Evolutionary conservation across 2,329 filamentous ascomycete genomes (phyloP).

Genomic region (Alternaria panax): DNA sequence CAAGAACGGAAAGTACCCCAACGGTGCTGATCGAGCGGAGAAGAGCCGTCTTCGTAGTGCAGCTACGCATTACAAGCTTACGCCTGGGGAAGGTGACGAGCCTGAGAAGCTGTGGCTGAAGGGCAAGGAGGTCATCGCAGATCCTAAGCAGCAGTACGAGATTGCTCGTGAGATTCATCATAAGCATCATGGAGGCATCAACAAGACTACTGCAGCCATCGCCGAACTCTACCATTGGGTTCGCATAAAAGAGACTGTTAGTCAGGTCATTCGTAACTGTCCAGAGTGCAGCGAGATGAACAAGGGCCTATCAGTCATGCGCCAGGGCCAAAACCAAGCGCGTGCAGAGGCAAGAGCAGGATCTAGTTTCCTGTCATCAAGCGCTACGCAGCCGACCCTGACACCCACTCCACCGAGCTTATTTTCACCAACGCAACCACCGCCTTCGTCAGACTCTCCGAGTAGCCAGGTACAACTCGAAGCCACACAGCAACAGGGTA

Average conservation of each 20-base stretch:
- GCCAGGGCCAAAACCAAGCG: slow-evolving; percentile 28
- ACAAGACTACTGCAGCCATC: slow-evolving; percentile 95
- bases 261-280: slow-evolving; percentile 91
- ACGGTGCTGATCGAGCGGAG: slow-evolving; percentile 90
- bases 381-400: slow-evolving; percentile 12
- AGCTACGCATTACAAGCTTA: slow-evolving; percentile 91
- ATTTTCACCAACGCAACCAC: slow-evolving; percentile 14
- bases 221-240: slow-evolving; percentile 97
- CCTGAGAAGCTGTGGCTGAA: slow-evolving; percentile 84
- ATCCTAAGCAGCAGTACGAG: slow-evolving; percentile 87
- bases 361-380: slow-evolving; percentile 10
- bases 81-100: slow-evolving; percentile 56
- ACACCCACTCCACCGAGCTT: slow-evolving; percentile 23
- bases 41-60: slow-evolving; percentile 93
- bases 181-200: slow-evolving; percentile 86
- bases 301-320: slow-evolving; percentile 41
- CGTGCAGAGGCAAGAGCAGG: slow-evolving; percentile 17
- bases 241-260: slow-evolving; percentile 96
- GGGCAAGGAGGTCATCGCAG: slow-evolving; percentile 94
- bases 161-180: slow-evolving; percentile 82
- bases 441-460: slow-evolving; percentile 32
- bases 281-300: slow-evolving; percentile 80
- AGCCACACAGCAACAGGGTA: slow-evolving; percentile 39
- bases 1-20: slow-evolving; percentile 91
- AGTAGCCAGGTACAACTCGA: slow-evolving; percentile 40